Percentiles rank a stretch among this genome's conserved stretches.
phyloP scores from a whole-genome alignment of 768 basidiomycete species.

The Trametes maxima region DNA sequence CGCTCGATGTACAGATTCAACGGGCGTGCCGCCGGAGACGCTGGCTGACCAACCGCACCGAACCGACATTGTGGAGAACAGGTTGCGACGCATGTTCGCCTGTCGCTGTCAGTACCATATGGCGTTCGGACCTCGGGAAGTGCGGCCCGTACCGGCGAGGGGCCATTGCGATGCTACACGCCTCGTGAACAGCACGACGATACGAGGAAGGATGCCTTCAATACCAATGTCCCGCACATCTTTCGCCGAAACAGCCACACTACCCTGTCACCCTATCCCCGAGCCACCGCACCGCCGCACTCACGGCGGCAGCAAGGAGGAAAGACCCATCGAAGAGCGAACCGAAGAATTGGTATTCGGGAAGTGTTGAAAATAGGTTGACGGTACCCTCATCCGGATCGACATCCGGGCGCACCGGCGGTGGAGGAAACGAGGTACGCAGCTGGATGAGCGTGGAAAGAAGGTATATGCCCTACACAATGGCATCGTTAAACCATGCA shows the following conservation, averaged over 20 bases:
- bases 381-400: slow-evolving; percentile 23
- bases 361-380: slow-evolving; percentile 73
- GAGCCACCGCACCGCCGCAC: slow-evolving; percentile 55
- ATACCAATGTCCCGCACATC: not conserved
- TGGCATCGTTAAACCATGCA: not conserved
- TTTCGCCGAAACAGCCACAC: not conserved
- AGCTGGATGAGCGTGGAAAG: slow-evolving; percentile 83
- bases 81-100: too few species aligned
- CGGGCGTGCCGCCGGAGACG: too few species aligned
- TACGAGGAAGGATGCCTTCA: not conserved
- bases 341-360: slow-evolving; percentile 73
- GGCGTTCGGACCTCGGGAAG: too few species aligned
- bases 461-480: slow-evolving; percentile 74
- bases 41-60: too few species aligned
- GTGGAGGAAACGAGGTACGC: slow-evolving; percentile 77
- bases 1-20: too few species aligned
- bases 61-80: too few species aligned
- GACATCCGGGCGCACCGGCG: slow-evolving; percentile 35
- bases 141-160: too few species aligned
- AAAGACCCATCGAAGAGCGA: slow-evolving; percentile 76
- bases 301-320: slow-evolving; percentile 56
- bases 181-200: too few species aligned
- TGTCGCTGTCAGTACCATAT: too few species aligned
- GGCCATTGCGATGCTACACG: too few species aligned
- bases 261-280: slow-evolving; percentile 34